Conservation (phyloP, 495 filamentous ascomycete species). For the Polyplosphaeria fusca region DNA sequence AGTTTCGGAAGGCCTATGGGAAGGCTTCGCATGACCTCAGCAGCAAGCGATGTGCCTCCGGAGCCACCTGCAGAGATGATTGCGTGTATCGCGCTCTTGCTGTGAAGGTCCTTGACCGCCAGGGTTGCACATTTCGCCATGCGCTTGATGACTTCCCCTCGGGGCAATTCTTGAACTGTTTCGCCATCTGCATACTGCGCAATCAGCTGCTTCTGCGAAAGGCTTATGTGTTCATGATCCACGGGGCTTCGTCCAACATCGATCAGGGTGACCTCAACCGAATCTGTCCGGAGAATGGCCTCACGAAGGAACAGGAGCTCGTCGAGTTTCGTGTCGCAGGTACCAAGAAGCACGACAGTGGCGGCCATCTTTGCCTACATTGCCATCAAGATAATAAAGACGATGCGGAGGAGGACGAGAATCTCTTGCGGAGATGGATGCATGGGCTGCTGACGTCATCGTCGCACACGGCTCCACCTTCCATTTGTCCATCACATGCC, state of each 20-base stretch:
- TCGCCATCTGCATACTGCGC: background rate
- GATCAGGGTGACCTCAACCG: slow-evolving; percentile 48
- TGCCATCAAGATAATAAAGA: background rate
- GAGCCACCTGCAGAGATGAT: slow-evolving; percentile 58
- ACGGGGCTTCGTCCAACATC: slow-evolving; percentile 53
- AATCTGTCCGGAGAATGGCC: slow-evolving; percentile 42
- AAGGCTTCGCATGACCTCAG: slow-evolving; percentile 56
- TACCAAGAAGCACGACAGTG: slow-evolving; percentile 58
- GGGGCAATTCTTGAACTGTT: slow-evolving; percentile 37
- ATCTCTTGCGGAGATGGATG: background rate
- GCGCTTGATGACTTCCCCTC: slow-evolving; percentile 46
- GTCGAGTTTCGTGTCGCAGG: slow-evolving; percentile 64
- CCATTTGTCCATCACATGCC: too few relatives aligned
- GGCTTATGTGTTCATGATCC: slow-evolving; percentile 47
- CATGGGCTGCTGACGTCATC: slow-evolving; percentile 2
- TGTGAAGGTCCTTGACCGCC: slow-evolving; percentile 40
- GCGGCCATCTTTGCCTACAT: background rate
- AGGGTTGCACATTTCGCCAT: slow-evolving; percentile 47
- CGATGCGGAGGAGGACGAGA: background rate
- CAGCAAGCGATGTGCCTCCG: slow-evolving; percentile 55
- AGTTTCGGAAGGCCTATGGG: slow-evolving; percentile 67
- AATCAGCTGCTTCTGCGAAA: slow-evolving; percentile 46
- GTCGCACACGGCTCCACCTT: background rate
- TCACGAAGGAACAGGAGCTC: slow-evolving; percentile 58
- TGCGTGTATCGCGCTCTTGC: slow-evolving; percentile 47